These are phyloP conservation scores for Nymphaea thermarum DNA, from an alignment of 164 flowering plant species.

Conservation along the genomic window DNA sequence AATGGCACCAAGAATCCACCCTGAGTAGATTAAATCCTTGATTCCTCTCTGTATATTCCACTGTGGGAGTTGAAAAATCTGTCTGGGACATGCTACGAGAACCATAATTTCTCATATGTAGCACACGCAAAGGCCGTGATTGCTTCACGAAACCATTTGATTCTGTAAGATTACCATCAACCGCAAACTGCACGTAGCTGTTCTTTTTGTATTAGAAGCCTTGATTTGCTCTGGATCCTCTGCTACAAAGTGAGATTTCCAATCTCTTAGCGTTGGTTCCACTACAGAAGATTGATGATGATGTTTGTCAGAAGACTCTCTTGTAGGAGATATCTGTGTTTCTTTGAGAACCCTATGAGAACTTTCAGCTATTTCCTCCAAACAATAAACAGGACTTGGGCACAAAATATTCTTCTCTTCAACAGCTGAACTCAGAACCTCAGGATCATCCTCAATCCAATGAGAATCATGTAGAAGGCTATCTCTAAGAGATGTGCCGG, in stretches of 20 bases:
- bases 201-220: not conserved
- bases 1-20: slow-evolving; percentile 57
- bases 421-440: not conserved
- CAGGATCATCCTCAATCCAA: not conserved
- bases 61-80: slow-evolving; percentile 1
- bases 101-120: not conserved
- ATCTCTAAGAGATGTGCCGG: not conserved
- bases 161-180: not conserved
- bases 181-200: not conserved
- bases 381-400: not conserved
- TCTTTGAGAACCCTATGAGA: not conserved
- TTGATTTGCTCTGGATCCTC: too few relatives aligned
- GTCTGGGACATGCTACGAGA: not conserved
- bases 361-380: not conserved
- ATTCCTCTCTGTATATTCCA: not conserved
- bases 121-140: not conserved
- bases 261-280: not conserved
- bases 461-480: not conserved
- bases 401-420: not conserved
- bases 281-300: not conserved
- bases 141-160: not conserved
- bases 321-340: not conserved
- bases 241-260: not conserved
- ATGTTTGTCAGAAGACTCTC: not conserved
- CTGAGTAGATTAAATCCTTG: slow-evolving; percentile 17